phyloP scores from a whole-genome alignment of 805 yeast genomes.

The Schwanniomyces yamadae region DNA sequence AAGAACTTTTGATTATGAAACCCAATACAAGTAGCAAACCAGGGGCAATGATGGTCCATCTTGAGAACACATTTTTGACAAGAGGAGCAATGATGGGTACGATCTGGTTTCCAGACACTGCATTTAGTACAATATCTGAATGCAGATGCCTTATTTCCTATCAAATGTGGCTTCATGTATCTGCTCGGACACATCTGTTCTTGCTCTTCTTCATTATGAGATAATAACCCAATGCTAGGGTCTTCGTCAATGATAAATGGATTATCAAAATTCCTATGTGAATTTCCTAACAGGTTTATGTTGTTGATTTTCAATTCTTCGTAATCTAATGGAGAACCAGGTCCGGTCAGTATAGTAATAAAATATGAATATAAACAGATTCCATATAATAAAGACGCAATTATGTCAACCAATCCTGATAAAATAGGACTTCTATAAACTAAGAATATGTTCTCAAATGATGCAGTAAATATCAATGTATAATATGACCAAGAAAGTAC shows the following conservation, averaged over 20 bases:
- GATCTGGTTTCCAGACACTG: conserved; percentile 57
- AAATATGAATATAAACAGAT: conserved; percentile 52
- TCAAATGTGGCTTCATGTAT: conserved; percentile 34
- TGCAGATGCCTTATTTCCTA: conserved; percentile 52
- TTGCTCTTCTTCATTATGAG: conserved; percentile 7
- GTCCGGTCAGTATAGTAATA: conserved; percentile 51
- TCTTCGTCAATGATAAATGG: conserved; percentile 11
- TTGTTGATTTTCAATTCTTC: conserved; percentile 36
- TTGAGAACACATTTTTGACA: conserved; percentile 46
- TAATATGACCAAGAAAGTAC: conserved; percentile 50
- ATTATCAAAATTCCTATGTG: conserved; percentile 9
- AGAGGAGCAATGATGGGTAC: conserved; percentile 57
- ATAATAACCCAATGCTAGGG: conserved; percentile 6
- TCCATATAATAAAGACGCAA: conserved; percentile 28
- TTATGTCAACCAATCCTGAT: conserved; percentile 16
- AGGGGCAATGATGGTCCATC: conserved; percentile 75
- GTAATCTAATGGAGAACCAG: conserved; percentile 67
- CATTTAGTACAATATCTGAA: conserved; percentile 59
- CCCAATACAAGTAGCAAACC: conserved; percentile 91
- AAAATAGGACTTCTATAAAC: conserved; percentile 7
- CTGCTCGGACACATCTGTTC: conserved; percentile 28
- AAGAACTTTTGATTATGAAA: conserved; percentile 77
- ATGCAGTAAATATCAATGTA: conserved; percentile 22
- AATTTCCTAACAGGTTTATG: conserved; percentile 12
- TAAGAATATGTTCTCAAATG: conserved; percentile 17